Base-by-base conservation (phyloP, 2,329 filamentous ascomycete species). In the Intubia oerlemansii region DNA sequence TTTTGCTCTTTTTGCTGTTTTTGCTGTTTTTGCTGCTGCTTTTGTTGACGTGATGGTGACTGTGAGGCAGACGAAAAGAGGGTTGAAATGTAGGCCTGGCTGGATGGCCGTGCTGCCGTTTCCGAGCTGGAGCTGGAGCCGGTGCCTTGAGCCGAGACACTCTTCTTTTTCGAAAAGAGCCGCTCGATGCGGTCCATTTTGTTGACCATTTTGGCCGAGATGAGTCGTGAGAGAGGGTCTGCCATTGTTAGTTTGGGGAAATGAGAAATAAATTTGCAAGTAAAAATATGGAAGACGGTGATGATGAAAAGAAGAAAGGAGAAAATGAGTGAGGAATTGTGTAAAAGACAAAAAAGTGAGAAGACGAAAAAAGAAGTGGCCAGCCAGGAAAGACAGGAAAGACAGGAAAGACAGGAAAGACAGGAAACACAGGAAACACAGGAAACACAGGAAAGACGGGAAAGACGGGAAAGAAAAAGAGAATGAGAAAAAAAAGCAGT, bases 141-240 rank as follows among this genome's bases (percentile, higher is more conserved):
- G 26, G 17, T 44, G 42, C 31, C 9, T 38, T 33, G 33, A 27
- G 29, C 28, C 24, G 40, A 25, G 11, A 34, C 38, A 21, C 42
- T 34, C 36, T 42, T 53, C 41, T 42, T 52, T 40, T 53, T 63
- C 30, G 51, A 52, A 42, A 68, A 66, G 36, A 66, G 49, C 39
- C 50, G 53, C 46, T 66, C 62, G 25, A 67, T 44, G 32, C 39
- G 48, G 35, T 59, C 59, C 24, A 64, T 47, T 10, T 57, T 48
- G 39, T 51, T 56, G 30, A 58, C 50, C 60, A 65, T 62, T 30
- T 36, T 51, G 32, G 33, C 12, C 17, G 31, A 23, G 14, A 30
- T 14, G 8, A 31, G 18, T 21, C 18, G 29, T 21, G 16, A 29
- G 28, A 22, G 33, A 24, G 20, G 32, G 25, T 37, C 34, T 38